Evolutionary conservation across 139 green algal species (phyloP).

Genomic region (Tetraselmis striata): DNA sequence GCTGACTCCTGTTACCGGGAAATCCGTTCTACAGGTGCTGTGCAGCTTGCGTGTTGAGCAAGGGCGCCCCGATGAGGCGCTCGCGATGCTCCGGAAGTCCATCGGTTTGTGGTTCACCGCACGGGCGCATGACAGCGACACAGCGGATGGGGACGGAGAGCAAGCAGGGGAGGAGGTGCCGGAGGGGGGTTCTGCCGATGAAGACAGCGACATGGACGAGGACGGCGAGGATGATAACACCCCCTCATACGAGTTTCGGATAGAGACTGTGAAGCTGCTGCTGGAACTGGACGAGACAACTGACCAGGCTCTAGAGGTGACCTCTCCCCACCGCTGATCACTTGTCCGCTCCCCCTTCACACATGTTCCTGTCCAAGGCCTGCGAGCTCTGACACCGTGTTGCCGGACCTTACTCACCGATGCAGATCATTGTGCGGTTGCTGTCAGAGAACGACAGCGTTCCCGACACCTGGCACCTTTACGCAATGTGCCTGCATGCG

Average conservation of each 20-base stretch:
- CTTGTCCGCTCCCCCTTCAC: too few relatives aligned
- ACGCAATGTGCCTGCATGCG: conserved; percentile 41
- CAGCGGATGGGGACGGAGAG: too few relatives aligned
- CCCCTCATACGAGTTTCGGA: conserved; percentile 75
- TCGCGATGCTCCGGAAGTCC: conserved; percentile 48
- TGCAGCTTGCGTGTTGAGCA: conserved; percentile 52
- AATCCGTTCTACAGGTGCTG: conserved; percentile 43
- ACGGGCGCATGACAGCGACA: too few relatives aligned
- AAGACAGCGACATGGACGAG: too few relatives aligned
- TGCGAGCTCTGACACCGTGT: too few relatives aligned
- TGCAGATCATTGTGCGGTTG: conserved; percentile 62
- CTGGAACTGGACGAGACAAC: conserved; percentile 72
- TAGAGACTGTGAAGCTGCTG: conserved; percentile 80
- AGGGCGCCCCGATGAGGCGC: conserved; percentile 51
- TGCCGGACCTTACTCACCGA: too few relatives aligned
- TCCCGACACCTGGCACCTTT: conserved; percentile 69
- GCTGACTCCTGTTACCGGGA: too few relatives aligned
- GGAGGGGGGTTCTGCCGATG: too few relatives aligned
- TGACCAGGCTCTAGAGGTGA: conserved; percentile 51
- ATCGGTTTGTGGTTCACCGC: conserved; percentile 70
- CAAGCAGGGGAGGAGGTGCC: too few relatives aligned
- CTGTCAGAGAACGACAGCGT: conserved; percentile 72
- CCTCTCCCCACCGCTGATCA: not conserved
- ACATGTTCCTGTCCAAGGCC: too few relatives aligned
- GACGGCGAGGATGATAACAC: too few relatives aligned